Percentiles rank a stretch among this genome's conserved stretches.
phyloP scores from a whole-genome alignment of 2,329 filamentous ascomycete genomes.

The Bertia moriformis region DNA sequence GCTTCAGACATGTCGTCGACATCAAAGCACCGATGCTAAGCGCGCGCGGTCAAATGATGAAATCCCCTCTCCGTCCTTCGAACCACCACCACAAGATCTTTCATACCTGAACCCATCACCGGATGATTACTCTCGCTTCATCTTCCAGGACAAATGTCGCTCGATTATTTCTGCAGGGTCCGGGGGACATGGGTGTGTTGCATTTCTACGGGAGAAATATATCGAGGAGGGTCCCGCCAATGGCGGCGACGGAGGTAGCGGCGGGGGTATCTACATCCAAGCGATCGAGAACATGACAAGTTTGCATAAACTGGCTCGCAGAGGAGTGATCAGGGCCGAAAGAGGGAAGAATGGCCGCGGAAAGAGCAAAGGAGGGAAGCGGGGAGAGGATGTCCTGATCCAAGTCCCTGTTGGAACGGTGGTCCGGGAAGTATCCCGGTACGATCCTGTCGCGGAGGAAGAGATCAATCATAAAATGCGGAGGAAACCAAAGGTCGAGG shows the following conservation, averaged over 20 bases:
- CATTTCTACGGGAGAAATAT: conserved; percentile 54
- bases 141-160: conserved; percentile 49
- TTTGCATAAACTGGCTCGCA: conserved; percentile 49
- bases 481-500: conserved; percentile 16
- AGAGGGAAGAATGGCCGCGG: conserved; percentile 36
- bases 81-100: conserved; percentile 3
- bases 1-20: neutral
- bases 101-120: conserved; percentile 38
- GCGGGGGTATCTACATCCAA: conserved; percentile 54
- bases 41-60: no score
- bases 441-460: conserved; percentile 41
- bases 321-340: conserved; percentile 36
- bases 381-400: conserved; percentile 48
- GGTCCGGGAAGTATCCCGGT: conserved; percentile 42
- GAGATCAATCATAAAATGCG: conserved; percentile 15
- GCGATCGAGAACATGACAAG: conserved; percentile 45
- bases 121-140: conserved; percentile 44
- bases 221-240: conserved; percentile 52
- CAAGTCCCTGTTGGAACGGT: conserved; percentile 55
- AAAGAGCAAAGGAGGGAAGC: conserved; percentile 34
- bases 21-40: no score
- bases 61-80: no score
- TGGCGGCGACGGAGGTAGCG: conserved; percentile 52
- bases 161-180: conserved; percentile 43
- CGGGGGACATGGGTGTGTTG: conserved; percentile 53